Evolutionary conservation across 139 green algal species (phyloP).

Genomic region (Haematococcus sp.): DNA sequence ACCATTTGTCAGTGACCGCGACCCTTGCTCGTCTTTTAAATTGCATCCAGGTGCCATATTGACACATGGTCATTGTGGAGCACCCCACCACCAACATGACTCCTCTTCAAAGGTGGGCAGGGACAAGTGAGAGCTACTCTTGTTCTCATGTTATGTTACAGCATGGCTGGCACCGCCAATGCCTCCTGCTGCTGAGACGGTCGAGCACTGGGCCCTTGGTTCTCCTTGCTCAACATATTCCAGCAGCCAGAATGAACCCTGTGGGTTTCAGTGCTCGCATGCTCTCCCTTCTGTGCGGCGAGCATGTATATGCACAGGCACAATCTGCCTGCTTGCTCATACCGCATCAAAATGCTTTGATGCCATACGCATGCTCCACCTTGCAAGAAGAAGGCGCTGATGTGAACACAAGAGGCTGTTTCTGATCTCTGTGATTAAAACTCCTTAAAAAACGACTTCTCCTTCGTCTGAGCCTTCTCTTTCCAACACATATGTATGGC

Average conservation of each 20-base stretch:
- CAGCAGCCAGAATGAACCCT: constrained; percentile 9
- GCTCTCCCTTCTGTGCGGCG: neutral
- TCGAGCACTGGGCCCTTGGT: constrained; percentile 22
- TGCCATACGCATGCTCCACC: neutral
- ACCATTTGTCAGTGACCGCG: neutral
- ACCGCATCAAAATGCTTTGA: neutral
- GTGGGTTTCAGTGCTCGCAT: constrained; percentile 1
- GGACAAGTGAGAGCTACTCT: too few species aligned
- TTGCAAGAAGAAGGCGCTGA: constrained; percentile 15
- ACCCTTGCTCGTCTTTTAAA: neutral
- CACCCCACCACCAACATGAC: too few species aligned
- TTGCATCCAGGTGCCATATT: too few species aligned
- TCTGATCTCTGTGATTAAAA: constrained; percentile 42
- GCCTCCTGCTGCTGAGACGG: constrained; percentile 4
- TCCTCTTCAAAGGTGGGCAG: too few species aligned
- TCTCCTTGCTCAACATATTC: constrained; percentile 18
- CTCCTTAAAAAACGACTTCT: constrained; percentile 40
- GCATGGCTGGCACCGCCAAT: too few species aligned
- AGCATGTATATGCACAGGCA: neutral
- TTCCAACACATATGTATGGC: neutral
- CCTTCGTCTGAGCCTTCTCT: constrained; percentile 34
- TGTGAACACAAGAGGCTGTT: constrained; percentile 44
- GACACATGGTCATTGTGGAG: too few species aligned
- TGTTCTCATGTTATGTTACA: too few species aligned
- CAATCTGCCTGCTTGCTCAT: neutral